Evolutionary conservation across 768 basidiomycete species (phyloP), one percentile per base, ranked within the genome.

Genomic region (Suillus clintonianus): DNA sequence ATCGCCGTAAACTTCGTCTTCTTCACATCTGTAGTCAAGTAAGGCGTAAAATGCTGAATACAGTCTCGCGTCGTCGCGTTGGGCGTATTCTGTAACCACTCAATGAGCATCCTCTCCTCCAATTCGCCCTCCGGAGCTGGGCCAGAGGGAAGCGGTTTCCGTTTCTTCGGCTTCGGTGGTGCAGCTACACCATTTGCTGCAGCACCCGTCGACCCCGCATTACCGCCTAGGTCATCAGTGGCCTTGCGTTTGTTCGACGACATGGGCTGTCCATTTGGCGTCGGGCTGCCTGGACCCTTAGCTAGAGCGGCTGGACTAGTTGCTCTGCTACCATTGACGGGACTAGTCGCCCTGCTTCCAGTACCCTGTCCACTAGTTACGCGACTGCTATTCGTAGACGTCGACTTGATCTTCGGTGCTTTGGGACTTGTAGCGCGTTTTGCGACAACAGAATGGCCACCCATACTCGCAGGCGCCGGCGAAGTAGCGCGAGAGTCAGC

Each of bases 401-500:
- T 75, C 13, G 80, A 56, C 68, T 86, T 89, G 10, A 78, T 78
- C 72, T 90, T 91, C 4, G 86, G 85, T 11, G 76, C 80, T 69
- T 91, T 92, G 5, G 92, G 93, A 65, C 91, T 93, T 1, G 92
- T 94, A 4, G 93, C 93, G 19, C 93, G 87, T 76, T 90, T 90
- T 2, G 93, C 93, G 17, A 95, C 85, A 27, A 91, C 71, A 2
- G 89, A 91, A 76, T 93, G 91, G 0, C 92, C 92, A 42, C 90
- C 88, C 67, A 89, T 81, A 9, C 86, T 78, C 5, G 82, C 77
- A 47, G 83, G 77, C 11, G 78, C 78, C 7, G 75, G 76, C 3
- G 90, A 91, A 30, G 81, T 84, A 14, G 86, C 83, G 42, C 84
- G 85, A 36, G 90, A 89, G 60, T 76, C 80, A 14, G 77, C 67